A percentile compares a stretch with the other conserved stretches of the same genome.
Evolutionary conservation across 1,139 yeast species (phyloP).

Genomic region (Kodamaea fungicola): DNA sequence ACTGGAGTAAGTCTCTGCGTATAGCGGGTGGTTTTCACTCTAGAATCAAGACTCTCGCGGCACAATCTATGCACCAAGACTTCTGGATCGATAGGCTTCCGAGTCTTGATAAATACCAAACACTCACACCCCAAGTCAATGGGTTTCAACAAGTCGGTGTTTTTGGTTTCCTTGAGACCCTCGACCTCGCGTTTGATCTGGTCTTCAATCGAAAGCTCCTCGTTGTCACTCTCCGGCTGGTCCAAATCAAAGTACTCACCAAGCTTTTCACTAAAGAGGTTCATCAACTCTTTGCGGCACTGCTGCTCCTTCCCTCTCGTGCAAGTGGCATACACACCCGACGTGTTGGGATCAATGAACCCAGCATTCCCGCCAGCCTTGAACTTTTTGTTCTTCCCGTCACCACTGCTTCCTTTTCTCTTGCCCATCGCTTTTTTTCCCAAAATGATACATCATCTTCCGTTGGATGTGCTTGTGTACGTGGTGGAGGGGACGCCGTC

Average conservation of each 20-base stretch:
- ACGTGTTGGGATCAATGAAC: slow-evolving; percentile 71
- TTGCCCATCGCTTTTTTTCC: slow-evolving; percentile 28
- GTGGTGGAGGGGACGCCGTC: background rate
- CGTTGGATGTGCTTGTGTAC: slow-evolving; percentile 4
- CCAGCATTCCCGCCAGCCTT: slow-evolving; percentile 35
- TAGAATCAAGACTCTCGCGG: slow-evolving; percentile 50
- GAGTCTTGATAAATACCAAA: slow-evolving; percentile 74
- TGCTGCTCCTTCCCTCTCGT: slow-evolving; percentile 71
- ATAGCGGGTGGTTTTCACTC: slow-evolving; percentile 59
- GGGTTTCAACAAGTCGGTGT: slow-evolving; percentile 52
- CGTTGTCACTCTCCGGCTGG: slow-evolving; percentile 26
- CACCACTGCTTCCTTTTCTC: slow-evolving; percentile 21
- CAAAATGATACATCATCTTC: slow-evolving; percentile 1
- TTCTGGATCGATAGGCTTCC: slow-evolving; percentile 77
- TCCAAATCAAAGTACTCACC: slow-evolving; percentile 49
- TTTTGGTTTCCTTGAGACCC: slow-evolving; percentile 45
- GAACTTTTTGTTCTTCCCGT: slow-evolving; percentile 36
- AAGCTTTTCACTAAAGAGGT: slow-evolving; percentile 53
- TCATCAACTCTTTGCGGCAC: slow-evolving; percentile 69
- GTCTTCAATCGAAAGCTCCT: slow-evolving; percentile 64
- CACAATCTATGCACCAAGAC: slow-evolving; percentile 62
- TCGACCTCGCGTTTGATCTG: slow-evolving; percentile 67
- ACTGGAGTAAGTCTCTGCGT: slow-evolving; percentile 83
- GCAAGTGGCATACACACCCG: slow-evolving; percentile 86
- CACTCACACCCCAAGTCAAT: slow-evolving; percentile 82